Evolutionary conservation across 2,329 filamentous ascomycete genomes (phyloP).

Genomic region (Pyrenochaeta sp.): DNA sequence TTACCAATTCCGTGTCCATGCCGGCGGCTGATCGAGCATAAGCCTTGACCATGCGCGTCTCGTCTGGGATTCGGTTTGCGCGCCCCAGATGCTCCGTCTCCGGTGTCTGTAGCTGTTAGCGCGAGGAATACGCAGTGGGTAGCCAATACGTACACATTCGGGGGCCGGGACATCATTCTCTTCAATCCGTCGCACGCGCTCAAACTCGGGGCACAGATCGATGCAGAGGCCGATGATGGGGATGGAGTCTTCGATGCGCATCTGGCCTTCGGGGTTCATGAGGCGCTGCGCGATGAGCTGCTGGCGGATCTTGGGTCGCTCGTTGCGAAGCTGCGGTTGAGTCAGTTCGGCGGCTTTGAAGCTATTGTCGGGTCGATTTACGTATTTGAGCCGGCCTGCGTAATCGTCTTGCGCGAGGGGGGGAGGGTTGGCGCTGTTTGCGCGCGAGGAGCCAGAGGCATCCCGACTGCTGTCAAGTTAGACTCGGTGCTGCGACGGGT

Average conservation of each 20-base stretch:
- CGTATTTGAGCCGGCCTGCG: conserved; percentile 29
- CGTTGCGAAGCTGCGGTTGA: conserved; percentile 54
- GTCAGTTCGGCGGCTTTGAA: too few species aligned
- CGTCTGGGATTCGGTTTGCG: conserved; percentile 52
- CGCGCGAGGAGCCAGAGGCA: conserved; percentile 7
- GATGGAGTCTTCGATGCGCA: conserved; percentile 66
- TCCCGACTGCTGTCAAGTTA: conserved; percentile 22
- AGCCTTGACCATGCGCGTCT: conserved; percentile 68
- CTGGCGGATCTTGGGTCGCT: conserved; percentile 41
- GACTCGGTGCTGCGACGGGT: too few species aligned
- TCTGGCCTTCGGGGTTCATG: conserved; percentile 64
- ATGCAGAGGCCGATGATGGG: conserved; percentile 67
- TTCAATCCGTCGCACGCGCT: conserved; percentile 67
- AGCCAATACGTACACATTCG: conserved; percentile 60
- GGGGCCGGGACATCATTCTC: conserved; percentile 67
- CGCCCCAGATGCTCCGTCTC: conserved; percentile 42
- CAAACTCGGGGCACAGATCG: conserved; percentile 70
- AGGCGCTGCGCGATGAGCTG: conserved; percentile 44
- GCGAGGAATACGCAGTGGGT: neutral
- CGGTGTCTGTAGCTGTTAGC: conserved; percentile 27
- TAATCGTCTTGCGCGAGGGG: conserved; percentile 34
- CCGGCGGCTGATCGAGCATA: conserved; percentile 69
- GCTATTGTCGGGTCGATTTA: conserved; percentile 14
- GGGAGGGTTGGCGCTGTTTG: too few species aligned
- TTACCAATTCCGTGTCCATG: conserved; percentile 68